Percentiles rank a stretch among this genome's conserved stretches.
Evolutionary conservation across 2,329 filamentous ascomycete species (phyloP).

Genomic region (Fusarium pseudograminearum): DNA sequence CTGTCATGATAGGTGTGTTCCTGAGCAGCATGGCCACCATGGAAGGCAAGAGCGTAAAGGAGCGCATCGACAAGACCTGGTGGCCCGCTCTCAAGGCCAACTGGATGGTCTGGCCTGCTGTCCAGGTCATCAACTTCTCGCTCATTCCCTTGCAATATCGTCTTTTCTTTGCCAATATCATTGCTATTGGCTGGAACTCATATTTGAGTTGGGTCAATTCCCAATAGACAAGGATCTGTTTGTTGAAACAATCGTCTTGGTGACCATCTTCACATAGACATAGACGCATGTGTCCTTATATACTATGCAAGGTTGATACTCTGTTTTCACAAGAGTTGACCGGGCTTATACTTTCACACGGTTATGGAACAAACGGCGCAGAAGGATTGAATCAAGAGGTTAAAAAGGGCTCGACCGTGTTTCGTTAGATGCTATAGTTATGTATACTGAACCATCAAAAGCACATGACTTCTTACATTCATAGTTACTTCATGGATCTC

Average conservation of each 20-base stretch:
- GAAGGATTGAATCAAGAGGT: slow-evolving; percentile 15
- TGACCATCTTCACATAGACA: slow-evolving; percentile 28
- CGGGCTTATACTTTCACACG: slow-evolving; percentile 7
- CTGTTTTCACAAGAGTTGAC: not conserved
- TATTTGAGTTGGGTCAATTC: slow-evolving; percentile 73
- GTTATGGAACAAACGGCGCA: slow-evolving; percentile 23
- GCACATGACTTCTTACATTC: slow-evolving; percentile 18
- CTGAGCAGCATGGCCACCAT: slow-evolving; percentile 85
- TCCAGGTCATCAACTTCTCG: slow-evolving; percentile 89
- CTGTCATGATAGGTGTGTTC: slow-evolving; percentile 85
- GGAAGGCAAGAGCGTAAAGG: slow-evolving; percentile 71
- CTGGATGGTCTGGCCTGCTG: slow-evolving; percentile 87
- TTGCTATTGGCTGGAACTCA: slow-evolving; percentile 76
- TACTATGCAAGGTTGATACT: slow-evolving; percentile 11
- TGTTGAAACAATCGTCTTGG: not conserved
- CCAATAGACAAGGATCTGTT: slow-evolving; percentile 44
- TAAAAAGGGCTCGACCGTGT: slow-evolving; percentile 9
- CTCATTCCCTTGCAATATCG: slow-evolving; percentile 86
- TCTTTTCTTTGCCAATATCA: slow-evolving; percentile 86
- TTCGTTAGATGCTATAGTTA: slow-evolving; percentile 32
- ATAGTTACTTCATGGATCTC: slow-evolving; percentile 10
- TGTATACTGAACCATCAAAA: slow-evolving; percentile 20
- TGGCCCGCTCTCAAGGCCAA: slow-evolving; percentile 80
- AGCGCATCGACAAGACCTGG: slow-evolving; percentile 81
- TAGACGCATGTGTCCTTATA: slow-evolving; percentile 34